phyloP scores from a whole-genome alignment of 306 rosid species.

The Cucurbita argyrosperma region DNA sequence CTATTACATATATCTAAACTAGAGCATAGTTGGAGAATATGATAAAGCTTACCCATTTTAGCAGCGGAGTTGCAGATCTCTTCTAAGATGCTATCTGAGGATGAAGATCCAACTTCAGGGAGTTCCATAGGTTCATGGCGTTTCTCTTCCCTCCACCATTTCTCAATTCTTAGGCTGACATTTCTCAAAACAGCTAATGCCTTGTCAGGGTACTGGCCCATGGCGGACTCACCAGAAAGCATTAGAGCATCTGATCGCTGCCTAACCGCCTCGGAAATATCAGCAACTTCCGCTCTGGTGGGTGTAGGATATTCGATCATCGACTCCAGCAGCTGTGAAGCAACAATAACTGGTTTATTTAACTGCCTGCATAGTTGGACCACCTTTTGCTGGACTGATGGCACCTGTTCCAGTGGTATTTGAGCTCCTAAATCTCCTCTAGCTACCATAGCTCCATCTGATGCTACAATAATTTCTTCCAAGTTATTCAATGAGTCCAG shows the following conservation, averaged over 20 bases:
- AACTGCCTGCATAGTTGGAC: conserved; percentile 90
- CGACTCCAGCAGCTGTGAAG: conserved; percentile 94
- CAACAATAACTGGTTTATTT: conserved; percentile 95
- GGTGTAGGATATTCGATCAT: conserved; percentile 99
- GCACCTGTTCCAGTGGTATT: conserved; percentile 95
- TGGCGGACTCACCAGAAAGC: conserved; percentile 99
- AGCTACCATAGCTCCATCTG: conserved; percentile 99
- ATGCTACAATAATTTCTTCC: conserved; percentile 79
- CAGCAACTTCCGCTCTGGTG: conserved; percentile 98
- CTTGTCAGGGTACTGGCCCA: conserved; percentile 98
- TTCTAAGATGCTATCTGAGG: conserved; percentile 77
- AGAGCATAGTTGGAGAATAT: neutral
- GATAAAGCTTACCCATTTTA: conserved; percentile 72
- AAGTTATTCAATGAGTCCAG: conserved; percentile 86
- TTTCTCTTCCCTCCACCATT: conserved; percentile 98
- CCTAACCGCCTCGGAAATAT: conserved; percentile 99
- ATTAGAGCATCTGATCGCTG: conserved; percentile 97
- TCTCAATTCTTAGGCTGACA: conserved; percentile 93
- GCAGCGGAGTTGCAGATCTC: conserved; percentile 96
- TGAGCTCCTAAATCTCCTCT: conserved; percentile 99
- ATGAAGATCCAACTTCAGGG: conserved; percentile 58
- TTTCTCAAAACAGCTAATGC: conserved; percentile 87
- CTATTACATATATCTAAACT: neutral
- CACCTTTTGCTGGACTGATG: conserved; percentile 83
- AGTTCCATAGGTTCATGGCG: conserved; percentile 68